Percentiles rank a stretch among this genome's conserved stretches.
phyloP scores from a whole-genome alignment of 345 rosid genomes.

The Brassica rapa region DNA sequence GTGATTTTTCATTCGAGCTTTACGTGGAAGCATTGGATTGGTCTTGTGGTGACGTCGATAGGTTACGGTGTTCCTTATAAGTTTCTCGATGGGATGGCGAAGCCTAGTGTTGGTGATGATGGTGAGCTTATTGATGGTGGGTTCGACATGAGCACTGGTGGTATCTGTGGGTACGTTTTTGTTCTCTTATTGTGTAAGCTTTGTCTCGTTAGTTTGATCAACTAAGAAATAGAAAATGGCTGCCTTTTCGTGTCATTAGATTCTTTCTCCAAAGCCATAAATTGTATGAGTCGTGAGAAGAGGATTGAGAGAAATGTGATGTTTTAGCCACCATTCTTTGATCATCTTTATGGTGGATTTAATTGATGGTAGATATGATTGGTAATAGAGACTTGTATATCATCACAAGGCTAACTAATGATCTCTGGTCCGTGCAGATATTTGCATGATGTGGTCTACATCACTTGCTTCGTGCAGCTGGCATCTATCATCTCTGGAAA shows the following conservation, averaged over 20 bases:
- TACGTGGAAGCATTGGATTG: slow-evolving; percentile 82
- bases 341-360: neutral
- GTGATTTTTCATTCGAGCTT: slow-evolving; percentile 60
- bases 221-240: neutral
- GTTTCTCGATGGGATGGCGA: slow-evolving; percentile 75
- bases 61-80: slow-evolving; percentile 73
- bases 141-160: slow-evolving; percentile 85
- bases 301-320: no score
- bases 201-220: no score
- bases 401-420: neutral
- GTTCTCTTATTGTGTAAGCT: no score
- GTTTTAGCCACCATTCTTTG: neutral
- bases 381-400: neutral
- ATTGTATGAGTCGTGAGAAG: no score
- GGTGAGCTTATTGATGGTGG: slow-evolving; percentile 93
- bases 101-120: slow-evolving; percentile 60
- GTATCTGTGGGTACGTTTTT: slow-evolving; percentile 82
- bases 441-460: slow-evolving; percentile 75
- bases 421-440: slow-evolving; percentile 51
- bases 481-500: slow-evolving; percentile 77
- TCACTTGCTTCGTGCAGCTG: slow-evolving; percentile 85
- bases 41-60: slow-evolving; percentile 63
- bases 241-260: no score
- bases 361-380: no score
- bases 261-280: no score